Conservation (phyloP, 768 basidiomycete genomes). For the Sporobolomyces pararoseus region DNA sequence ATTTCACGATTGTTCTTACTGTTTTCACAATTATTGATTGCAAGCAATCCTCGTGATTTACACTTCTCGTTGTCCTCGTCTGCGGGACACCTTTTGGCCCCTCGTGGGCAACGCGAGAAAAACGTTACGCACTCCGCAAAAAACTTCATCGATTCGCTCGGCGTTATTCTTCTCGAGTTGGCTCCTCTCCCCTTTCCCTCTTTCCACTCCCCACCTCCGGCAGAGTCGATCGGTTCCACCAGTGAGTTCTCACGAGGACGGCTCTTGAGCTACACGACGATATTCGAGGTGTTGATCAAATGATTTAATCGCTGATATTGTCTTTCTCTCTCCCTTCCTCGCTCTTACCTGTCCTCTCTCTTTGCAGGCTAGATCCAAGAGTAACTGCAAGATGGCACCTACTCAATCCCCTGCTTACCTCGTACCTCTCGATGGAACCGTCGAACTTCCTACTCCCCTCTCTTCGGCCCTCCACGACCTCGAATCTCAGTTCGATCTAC, state of each 20-base stretch:
- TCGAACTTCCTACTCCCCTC: slow-evolving; percentile 5
- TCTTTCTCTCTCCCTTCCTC: neutral
- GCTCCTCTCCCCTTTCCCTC: neutral
- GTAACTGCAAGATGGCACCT: neutral
- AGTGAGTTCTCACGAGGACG: no score
- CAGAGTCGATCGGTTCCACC: no score
- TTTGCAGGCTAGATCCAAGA: neutral
- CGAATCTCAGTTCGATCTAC: slow-evolving; percentile 67
- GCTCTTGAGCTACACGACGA: no score
- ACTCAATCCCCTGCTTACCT: slow-evolving; percentile 35
- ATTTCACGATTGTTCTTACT: no score
- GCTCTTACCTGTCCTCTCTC: neutral
- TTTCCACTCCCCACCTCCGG: neutral
- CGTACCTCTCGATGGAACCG: slow-evolving; percentile 1
- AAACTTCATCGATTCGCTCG: neutral
- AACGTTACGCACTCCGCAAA: no score
- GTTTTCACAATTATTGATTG: no score
- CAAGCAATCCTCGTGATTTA: no score
- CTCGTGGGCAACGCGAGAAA: no score
- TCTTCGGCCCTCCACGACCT: slow-evolving; percentile 15
- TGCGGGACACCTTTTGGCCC: no score
- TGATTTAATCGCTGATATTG: no score
- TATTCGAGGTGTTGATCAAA: no score
- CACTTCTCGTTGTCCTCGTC: no score
- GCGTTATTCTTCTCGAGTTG: neutral